Evolutionary conservation across 176 grass and related monocot genomes (phyloP), one percentile per base, ranked within the genome.

Genomic region (Canna indica): DNA sequence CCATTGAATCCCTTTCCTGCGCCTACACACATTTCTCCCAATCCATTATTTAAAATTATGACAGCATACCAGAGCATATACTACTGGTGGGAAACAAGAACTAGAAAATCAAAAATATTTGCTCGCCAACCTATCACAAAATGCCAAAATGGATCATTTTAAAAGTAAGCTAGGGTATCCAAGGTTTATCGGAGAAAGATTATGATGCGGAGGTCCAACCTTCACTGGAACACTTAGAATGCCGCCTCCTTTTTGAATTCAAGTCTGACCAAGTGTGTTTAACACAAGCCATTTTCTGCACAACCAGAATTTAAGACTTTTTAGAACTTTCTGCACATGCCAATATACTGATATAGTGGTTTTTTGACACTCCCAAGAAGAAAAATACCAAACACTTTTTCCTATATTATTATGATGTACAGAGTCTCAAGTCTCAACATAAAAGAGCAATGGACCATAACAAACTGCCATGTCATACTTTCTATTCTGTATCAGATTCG

Each of bases 261-360:
- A 36, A 27, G 79, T 46, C 68, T 46, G 80, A 28, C 26, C 71
- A 81, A 70, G 53, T 67, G 58, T 74, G 81, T 6, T 81, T 83
- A 6, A 72, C 11, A 29, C 74, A 80, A 58, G 56, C 13, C 77
- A 88, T 79, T 84, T 88, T 96, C 92, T 96, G 77, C 63, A 86
- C 62, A 24, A 77, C 69, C 42, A 79, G 24, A 75, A 69, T 57
- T 41, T 64, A 67, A 72, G 45, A 68, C 65, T 34, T 54, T 27
- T 73, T 53, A 73, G 50, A 29, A 41, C 2, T 26, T 59, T 59
- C 60, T n/a, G 18, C 7, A 34, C 26, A 50, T 17, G 25, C 33
- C 35, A 39, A 38, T 62, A 2, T 62, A 5, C 11, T 32, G 28
- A 31, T 16, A 30, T 16, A 30, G 13, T 44, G 36, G 36, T 38